Evolutionary conservation across 192 early-diverging fungal genomes (phyloP).

Genomic region (Neocallimastix lanati): DNA sequence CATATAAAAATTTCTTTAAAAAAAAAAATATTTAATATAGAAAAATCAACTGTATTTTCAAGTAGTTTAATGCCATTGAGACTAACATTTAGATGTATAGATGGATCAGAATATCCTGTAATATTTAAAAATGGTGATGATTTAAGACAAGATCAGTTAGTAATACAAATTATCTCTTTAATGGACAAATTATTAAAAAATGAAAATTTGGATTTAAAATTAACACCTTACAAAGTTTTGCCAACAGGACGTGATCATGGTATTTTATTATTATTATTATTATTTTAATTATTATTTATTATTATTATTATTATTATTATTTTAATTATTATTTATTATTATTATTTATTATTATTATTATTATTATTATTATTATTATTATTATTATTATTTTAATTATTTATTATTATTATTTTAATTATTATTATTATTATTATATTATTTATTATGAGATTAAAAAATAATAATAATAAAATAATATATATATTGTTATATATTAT

Average conservation of each 20-base stretch:
- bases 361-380: too few species aligned
- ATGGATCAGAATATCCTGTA: slow-evolving; percentile 75
- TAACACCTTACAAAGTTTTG: slow-evolving; percentile 90
- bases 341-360: too few species aligned
- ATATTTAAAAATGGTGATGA: slow-evolving; percentile 99
- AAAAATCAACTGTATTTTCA: slow-evolving; percentile 76
- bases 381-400: too few species aligned
- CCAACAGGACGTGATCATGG: slow-evolving; percentile 91
- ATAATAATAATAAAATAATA: too few species aligned
- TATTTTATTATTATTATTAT: slow-evolving; percentile 9
- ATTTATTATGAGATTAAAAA: too few species aligned
- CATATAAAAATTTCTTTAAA: too few species aligned
- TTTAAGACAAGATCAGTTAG: slow-evolving; percentile 92
- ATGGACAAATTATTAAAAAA: slow-evolving; percentile 91
- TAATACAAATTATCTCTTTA: slow-evolving; percentile 89
- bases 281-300: too few species aligned
- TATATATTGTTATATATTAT: too few species aligned
- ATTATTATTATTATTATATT: too few species aligned
- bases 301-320: neutral
- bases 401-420: too few species aligned
- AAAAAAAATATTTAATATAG: too few species aligned
- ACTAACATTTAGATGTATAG: slow-evolving; percentile 62
- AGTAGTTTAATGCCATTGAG: slow-evolving; percentile 73
- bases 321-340: neutral
- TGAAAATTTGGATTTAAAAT: slow-evolving; percentile 82